phyloP scores from a whole-genome alignment of 2,329 filamentous ascomycete species.

The Talaromyces marneffei region DNA sequence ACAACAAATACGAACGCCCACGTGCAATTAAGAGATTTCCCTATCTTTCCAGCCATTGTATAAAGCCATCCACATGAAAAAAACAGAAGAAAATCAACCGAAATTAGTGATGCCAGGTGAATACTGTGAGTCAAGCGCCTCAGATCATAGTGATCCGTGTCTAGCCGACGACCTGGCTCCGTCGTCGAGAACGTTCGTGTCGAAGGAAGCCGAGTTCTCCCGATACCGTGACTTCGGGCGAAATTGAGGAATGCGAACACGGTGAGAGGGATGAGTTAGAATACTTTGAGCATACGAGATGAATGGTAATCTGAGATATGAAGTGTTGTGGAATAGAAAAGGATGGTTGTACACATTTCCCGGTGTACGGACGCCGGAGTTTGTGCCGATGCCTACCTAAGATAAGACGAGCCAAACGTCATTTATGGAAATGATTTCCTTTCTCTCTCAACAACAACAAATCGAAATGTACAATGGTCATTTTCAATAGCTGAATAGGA shows the following conservation, averaged over 20 bases:
- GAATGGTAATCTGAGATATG: background rate
- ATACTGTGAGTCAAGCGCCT: background rate
- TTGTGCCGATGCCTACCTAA: background rate
- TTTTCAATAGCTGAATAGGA: too few relatives aligned
- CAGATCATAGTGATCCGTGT: background rate
- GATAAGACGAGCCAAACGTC: background rate
- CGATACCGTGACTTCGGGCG: background rate
- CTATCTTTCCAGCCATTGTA: too few relatives aligned
- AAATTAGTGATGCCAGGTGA: background rate
- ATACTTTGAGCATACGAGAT: background rate
- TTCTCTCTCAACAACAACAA: background rate
- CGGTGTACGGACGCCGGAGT: background rate
- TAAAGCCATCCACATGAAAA: background rate
- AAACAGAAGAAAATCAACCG: background rate
- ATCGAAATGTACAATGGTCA: background rate
- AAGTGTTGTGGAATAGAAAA: background rate
- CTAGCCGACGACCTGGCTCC: background rate
- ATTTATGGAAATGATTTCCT: background rate
- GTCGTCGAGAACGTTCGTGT: background rate
- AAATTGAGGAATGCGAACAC: background rate
- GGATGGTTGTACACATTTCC: background rate
- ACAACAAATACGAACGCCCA: background rate
- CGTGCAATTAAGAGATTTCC: background rate
- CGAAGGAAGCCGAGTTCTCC: background rate
- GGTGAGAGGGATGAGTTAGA: background rate